Percentiles rank a stretch among this genome's conserved stretches.
These are phyloP conservation scores for Sarocladium brachiariae DNA, from an alignment of 2,329 filamentous ascomycete species.

Conservation along the genomic window DNA sequence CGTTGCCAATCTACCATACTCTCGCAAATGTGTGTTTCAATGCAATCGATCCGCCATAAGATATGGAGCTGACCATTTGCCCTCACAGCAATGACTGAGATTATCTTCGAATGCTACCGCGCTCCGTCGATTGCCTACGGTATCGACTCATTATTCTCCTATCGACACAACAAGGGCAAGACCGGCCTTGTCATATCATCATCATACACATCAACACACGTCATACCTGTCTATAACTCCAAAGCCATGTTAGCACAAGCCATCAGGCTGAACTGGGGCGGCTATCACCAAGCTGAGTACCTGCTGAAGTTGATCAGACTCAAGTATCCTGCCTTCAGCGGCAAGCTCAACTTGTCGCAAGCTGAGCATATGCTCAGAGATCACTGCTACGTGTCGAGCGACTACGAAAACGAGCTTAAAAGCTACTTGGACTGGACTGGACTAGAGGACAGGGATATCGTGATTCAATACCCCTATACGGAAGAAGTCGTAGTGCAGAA, in stretches of 20 bases:
- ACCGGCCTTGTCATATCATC: constrained; percentile 88
- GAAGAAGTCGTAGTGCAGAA: constrained; percentile 89
- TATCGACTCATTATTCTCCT: constrained; percentile 95
- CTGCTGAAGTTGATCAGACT: constrained; percentile 80
- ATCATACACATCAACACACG: constrained; percentile 86
- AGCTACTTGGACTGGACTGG: constrained; percentile 85
- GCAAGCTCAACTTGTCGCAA: constrained; percentile 79
- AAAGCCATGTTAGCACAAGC: constrained; percentile 81
- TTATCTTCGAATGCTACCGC: constrained; percentile 91
- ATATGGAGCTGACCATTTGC: constrained; percentile 14
- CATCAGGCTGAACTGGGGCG: constrained; percentile 90
- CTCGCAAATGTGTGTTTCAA: constrained; percentile 65
- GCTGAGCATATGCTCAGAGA: constrained; percentile 80
- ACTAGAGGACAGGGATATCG: constrained; percentile 78
- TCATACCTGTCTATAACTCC: constrained; percentile 85
- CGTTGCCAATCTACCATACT: constrained; percentile 83
- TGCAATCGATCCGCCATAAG: too few relatives aligned
- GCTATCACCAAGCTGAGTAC: constrained; percentile 84
- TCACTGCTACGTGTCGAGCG: constrained; percentile 81
- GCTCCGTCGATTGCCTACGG: constrained; percentile 88
- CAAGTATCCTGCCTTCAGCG: constrained; percentile 86
- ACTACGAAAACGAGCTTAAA: constrained; percentile 74
- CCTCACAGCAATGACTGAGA: constrained; percentile 84
- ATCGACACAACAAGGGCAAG: constrained; percentile 80
- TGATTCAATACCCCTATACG: constrained; percentile 89